phyloP scores from a whole-genome alignment of 164 flowering plant genomes.

The Warburgia ugandensis region DNA sequence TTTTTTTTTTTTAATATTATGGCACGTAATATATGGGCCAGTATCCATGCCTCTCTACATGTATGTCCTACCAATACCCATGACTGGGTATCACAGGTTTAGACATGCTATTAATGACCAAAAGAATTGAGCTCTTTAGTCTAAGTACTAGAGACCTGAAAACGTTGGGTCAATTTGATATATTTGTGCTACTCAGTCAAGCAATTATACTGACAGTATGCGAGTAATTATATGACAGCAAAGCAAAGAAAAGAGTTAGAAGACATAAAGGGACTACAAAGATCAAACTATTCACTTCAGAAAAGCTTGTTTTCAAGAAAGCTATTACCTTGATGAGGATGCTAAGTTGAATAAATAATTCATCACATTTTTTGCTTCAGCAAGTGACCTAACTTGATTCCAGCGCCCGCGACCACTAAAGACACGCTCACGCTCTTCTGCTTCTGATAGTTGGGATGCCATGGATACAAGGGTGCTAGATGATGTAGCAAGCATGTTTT shows the following conservation, averaged over 20 bases:
- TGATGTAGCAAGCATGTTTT: conserved; percentile 89
- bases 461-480: conserved; percentile 83
- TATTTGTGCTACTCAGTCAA: conserved; percentile 5
- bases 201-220: background rate
- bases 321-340: conserved; percentile 72
- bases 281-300: background rate
- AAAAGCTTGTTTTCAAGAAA: background rate
- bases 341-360: conserved; percentile 71
- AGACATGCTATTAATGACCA: no score
- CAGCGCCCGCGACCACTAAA: conserved; percentile 92
- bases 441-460: conserved; percentile 97
- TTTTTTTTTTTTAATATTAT: no score
- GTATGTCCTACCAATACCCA: no score
- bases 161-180: no score
- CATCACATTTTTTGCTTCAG: conserved; percentile 92
- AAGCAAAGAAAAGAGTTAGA: background rate
- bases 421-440: conserved; percentile 85
- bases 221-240: background rate
- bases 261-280: background rate
- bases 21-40: no score
- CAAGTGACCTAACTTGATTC: conserved; percentile 88
- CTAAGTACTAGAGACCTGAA: no score
- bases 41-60: no score
- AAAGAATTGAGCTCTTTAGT: no score
- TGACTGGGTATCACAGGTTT: no score